Percentiles rank a stretch among this genome's conserved stretches.
Evolutionary conservation across 2,329 filamentous ascomycete species (phyloP).

Genomic region (Penicillium polonicum): DNA sequence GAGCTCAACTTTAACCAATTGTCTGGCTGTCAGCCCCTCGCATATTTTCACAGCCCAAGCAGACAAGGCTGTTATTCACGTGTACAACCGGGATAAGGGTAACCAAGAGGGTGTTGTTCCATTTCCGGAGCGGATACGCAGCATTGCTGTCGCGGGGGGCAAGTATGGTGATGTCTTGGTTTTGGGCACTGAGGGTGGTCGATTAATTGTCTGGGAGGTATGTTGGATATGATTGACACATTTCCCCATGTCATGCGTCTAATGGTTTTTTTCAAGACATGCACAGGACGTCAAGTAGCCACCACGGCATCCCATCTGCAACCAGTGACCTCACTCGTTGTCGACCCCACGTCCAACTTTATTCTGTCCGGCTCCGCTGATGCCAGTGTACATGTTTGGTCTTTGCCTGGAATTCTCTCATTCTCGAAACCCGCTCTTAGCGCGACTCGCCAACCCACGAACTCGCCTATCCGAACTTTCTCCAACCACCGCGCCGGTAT

Average conservation of each 20-base stretch:
- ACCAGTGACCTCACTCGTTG: conserved; percentile 69
- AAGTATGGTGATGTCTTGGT: conserved; percentile 62
- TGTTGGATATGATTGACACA: conserved; percentile 28
- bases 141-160: conserved; percentile 68
- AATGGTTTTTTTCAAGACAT: conserved; percentile 32
- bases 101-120: conserved; percentile 87
- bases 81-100: conserved; percentile 79
- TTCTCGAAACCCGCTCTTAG: conserved; percentile 51
- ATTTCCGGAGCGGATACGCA: conserved; percentile 82
- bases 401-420: conserved; percentile 69
- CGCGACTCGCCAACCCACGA: conserved; percentile 43
- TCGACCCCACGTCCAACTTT: conserved; percentile 61
- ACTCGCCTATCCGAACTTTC: conserved; percentile 73
- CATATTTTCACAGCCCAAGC: conserved; percentile 91
- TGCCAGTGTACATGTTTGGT: conserved; percentile 91
- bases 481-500: conserved; percentile 62
- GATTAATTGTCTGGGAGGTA: conserved; percentile 92
- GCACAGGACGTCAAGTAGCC: conserved; percentile 46
- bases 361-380: conserved; percentile 57
- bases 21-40: conserved; percentile 73
- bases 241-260: conserved; percentile 7
- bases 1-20: conserved; percentile 75
- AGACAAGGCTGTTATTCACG: conserved; percentile 88
- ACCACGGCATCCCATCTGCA: conserved; percentile 46
- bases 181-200: conserved; percentile 79